Conservation (phyloP, 2,329 filamentous ascomycete genomes). For the Microsporum canis region DNA sequence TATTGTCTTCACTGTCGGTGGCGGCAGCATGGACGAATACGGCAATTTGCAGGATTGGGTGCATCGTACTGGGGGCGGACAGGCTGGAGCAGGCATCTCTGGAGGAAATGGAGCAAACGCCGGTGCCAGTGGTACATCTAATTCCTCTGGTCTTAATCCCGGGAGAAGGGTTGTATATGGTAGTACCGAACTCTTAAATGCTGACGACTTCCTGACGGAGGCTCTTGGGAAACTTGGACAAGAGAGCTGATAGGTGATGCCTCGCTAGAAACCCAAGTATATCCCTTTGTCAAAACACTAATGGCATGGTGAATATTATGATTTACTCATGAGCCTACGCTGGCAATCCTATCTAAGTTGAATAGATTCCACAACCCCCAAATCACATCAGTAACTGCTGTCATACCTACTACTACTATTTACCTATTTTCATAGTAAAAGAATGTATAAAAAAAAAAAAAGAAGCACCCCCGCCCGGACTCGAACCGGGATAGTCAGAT, state of each 20-base stretch:
- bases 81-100: constrained; percentile 44
- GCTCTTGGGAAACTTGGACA: constrained; percentile 47
- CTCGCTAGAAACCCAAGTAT: background rate
- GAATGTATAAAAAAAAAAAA: background rate
- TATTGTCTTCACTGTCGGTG: constrained; percentile 88
- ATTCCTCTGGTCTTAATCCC: constrained; percentile 38
- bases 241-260: constrained; percentile 33
- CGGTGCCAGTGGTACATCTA: constrained; percentile 12
- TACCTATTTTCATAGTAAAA: background rate
- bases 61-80: constrained; percentile 52
- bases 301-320: no score
- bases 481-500: constrained; percentile 4
- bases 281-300: no score
- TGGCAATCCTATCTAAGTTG: no score
- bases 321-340: no score
- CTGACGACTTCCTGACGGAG: constrained; percentile 48
- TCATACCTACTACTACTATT: no score
- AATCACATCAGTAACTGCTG: no score
- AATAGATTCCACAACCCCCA: no score
- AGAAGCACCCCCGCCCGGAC: constrained; percentile 1
- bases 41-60: constrained; percentile 97
- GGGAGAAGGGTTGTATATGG: constrained; percentile 85
- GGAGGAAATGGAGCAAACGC: constrained; percentile 27
- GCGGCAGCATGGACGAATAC: constrained; percentile 98
- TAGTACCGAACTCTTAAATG: constrained; percentile 64